Conservation (phyloP, 2,329 filamentous ascomycete genomes). For the Botrytis elliptica region DNA sequence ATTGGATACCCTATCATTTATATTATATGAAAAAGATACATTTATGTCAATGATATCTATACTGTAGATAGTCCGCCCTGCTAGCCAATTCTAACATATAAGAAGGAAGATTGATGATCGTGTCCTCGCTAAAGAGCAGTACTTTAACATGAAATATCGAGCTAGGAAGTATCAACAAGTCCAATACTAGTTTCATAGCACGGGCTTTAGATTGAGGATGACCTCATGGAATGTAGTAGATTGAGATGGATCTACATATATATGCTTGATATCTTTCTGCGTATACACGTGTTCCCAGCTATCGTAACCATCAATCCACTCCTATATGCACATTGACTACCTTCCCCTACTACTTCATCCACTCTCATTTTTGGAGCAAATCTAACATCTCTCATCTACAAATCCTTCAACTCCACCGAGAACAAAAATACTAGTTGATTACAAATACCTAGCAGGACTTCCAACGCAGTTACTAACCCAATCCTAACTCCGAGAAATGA, state of each 20-base stretch:
- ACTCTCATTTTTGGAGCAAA: not conserved
- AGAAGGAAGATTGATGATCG: not conserved
- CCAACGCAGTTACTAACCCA: not conserved
- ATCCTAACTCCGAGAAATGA: not conserved
- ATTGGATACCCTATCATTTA: not conserved
- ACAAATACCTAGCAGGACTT: not conserved
- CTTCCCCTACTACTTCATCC: not conserved
- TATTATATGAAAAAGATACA: not conserved
- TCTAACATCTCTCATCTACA: not conserved
- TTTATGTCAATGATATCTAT: not conserved
- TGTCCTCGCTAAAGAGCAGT: not conserved
- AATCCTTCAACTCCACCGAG: not conserved
- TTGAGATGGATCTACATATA: not conserved
- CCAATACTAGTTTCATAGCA: not conserved
- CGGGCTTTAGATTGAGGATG: not conserved
- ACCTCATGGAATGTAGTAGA: not conserved
- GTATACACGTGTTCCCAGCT: not conserved
- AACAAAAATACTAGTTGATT: no score
- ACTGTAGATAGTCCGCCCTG: not conserved
- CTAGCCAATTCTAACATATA: not conserved
- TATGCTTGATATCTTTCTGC: not conserved
- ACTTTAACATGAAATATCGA: not conserved
- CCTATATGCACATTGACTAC: rapidly evolving
- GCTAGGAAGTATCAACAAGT: not conserved
- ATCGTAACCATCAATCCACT: not conserved